A percentile compares a stretch with the other conserved stretches of the same genome.
These are phyloP conservation scores for Nyctanthes arbortristis DNA, from an alignment of 257 asterid species.

Conservation along the genomic window DNA sequence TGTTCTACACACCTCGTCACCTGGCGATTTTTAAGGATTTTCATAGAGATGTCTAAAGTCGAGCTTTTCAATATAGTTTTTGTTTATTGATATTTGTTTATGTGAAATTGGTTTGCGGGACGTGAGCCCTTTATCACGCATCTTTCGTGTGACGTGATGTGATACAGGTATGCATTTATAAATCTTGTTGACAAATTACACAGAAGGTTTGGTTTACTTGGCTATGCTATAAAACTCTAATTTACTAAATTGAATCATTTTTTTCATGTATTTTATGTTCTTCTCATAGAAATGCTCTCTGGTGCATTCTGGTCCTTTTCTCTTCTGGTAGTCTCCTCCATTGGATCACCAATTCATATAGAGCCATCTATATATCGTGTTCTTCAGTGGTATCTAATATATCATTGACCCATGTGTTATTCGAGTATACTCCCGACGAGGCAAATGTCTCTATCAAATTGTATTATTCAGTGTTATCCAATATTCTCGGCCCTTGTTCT, in stretches of 20 bases:
- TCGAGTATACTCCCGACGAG: no score
- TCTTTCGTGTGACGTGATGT: slow-evolving; percentile 30
- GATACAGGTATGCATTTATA: slow-evolving; percentile 3
- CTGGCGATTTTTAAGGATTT: slow-evolving; percentile 36
- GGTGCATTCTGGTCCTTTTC: no score
- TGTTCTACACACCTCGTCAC: slow-evolving; percentile 42
- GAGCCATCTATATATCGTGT: no score
- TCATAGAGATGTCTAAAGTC: slow-evolving; percentile 46
- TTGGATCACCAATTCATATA: no score
- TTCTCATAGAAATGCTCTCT: no score
- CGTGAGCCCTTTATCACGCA: slow-evolving; percentile 37
- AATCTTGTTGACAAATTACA: neutral
- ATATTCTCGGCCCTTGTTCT: neutral
- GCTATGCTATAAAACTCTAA: neutral
- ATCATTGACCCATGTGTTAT: no score
- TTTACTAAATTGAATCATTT: neutral
- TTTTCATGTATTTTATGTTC: neutral
- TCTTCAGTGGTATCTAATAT: no score
- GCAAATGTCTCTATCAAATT: neutral
- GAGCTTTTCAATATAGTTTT: slow-evolving; percentile 50
- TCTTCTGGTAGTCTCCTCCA: no score
- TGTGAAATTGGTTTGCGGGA: slow-evolving; percentile 49
- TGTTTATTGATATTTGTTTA: slow-evolving; percentile 41
- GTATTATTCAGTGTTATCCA: neutral
- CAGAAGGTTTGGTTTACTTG: neutral